Conservation (phyloP, 176 grass and related monocot species). For the Carex kokanica region DNA sequence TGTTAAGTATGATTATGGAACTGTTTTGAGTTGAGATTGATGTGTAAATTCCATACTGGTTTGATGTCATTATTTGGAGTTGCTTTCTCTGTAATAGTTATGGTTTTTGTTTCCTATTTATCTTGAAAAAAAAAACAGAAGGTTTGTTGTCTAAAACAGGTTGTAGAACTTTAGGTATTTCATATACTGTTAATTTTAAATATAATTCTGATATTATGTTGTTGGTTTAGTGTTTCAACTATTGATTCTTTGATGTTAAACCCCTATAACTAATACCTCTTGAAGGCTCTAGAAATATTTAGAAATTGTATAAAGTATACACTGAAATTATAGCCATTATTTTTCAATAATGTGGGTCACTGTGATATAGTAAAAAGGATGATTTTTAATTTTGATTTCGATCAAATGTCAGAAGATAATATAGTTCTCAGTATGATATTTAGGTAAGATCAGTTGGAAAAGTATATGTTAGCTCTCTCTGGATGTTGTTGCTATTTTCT, state of each 20-base stretch:
- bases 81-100: conserved; percentile 7
- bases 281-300: neutral
- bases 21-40: conserved; percentile 21
- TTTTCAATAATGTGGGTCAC: neutral
- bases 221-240: neutral
- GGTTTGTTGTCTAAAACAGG: neutral
- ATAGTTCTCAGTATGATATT: too few species aligned
- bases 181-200: neutral
- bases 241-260: neutral
- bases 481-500: neutral
- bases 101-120: neutral
- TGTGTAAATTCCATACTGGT: conserved; percentile 15
- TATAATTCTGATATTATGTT: neutral
- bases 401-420: neutral
- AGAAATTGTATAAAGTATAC: neutral
- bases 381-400: neutral
- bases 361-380: neutral
- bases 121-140: neutral
- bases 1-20: neutral
- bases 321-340: neutral
- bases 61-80: conserved; percentile 6
- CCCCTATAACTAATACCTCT: neutral
- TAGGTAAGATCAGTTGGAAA: neutral
- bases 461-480: neutral
- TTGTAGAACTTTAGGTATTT: neutral